Conservation (phyloP, 2,329 filamentous ascomycete genomes). For the Claviceps sp. region DNA sequence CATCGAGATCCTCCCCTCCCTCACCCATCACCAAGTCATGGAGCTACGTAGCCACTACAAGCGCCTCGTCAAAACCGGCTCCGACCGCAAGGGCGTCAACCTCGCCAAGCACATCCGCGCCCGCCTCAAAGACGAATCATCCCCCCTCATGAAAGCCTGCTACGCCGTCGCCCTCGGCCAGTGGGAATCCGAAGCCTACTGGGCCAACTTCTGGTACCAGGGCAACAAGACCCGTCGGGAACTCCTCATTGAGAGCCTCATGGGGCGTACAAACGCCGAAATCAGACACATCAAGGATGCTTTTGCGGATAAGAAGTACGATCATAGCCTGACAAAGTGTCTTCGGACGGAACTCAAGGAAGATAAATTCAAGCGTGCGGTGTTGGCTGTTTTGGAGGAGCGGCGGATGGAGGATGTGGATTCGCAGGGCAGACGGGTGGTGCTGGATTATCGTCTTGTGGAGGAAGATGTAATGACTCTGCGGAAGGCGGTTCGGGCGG, state of each 20-base stretch:
- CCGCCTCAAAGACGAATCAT: slow-evolving; percentile 58
- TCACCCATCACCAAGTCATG: slow-evolving; percentile 80
- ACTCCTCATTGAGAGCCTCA: slow-evolving; percentile 81
- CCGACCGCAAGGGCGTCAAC: slow-evolving; percentile 64
- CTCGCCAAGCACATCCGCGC: slow-evolving; percentile 74
- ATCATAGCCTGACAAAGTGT: slow-evolving; percentile 65
- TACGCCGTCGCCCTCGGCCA: slow-evolving; percentile 80
- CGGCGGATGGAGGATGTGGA: slow-evolving; percentile 71
- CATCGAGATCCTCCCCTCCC: slow-evolving; percentile 69
- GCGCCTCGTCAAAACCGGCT: slow-evolving; percentile 66
- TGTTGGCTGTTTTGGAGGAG: slow-evolving; percentile 73
- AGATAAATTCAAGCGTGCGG: slow-evolving; percentile 87
- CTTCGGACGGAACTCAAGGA: slow-evolving; percentile 90
- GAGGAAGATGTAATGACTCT: slow-evolving; percentile 62
- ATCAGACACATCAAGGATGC: slow-evolving; percentile 74
- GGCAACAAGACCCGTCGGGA: slow-evolving; percentile 72
- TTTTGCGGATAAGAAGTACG: slow-evolving; percentile 87
- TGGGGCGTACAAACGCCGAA: slow-evolving; percentile 82
- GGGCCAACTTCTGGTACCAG: slow-evolving; percentile 98
- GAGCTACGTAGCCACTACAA: slow-evolving; percentile 85
- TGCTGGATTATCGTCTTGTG: slow-evolving; percentile 46
- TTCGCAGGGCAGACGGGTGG: slow-evolving; percentile 42
- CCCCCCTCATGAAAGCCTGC: slow-evolving; percentile 76
- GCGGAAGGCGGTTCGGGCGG: slow-evolving; percentile 51
- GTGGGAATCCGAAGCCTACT: slow-evolving; percentile 92